These are phyloP conservation scores for Aspergillus fijiensis DNA, from an alignment of 2,329 filamentous ascomycete species.

Conservation along the genomic window DNA sequence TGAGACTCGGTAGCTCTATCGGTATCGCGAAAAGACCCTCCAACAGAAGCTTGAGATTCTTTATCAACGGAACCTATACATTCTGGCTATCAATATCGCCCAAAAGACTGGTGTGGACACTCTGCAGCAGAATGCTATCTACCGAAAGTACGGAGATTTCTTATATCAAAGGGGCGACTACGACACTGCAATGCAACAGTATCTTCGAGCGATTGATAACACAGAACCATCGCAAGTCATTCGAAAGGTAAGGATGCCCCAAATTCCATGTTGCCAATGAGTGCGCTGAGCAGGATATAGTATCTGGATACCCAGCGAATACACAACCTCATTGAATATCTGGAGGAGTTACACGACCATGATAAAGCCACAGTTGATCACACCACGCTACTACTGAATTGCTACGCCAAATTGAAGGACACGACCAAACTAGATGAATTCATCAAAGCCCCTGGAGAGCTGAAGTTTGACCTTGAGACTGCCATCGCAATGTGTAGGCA, in stretches of 20 bases:
- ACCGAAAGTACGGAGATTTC: constrained; percentile 89
- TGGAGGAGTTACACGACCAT: constrained; percentile 94
- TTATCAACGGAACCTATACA: constrained; percentile 90
- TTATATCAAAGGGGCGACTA: constrained; percentile 94
- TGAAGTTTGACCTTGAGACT: constrained; percentile 96
- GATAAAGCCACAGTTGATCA: constrained; percentile 92
- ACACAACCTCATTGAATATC: constrained; percentile 93
- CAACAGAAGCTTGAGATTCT: constrained; percentile 90
- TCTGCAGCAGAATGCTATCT: constrained; percentile 85
- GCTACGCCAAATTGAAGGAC: constrained; percentile 96
- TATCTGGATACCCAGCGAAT: constrained; percentile 97
- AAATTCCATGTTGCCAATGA: background rate
- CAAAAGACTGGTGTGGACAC: constrained; percentile 80
- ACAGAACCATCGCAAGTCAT: constrained; percentile 97
- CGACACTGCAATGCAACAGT: constrained; percentile 98
- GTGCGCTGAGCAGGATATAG: constrained; percentile 42
- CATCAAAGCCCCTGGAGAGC: constrained; percentile 83
- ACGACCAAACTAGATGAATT: constrained; percentile 94
- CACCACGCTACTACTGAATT: constrained; percentile 90
- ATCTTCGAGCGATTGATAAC: constrained; percentile 91
- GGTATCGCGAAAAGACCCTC: constrained; percentile 86
- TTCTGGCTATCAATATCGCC: constrained; percentile 86
- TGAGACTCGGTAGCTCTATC: constrained; percentile 62
- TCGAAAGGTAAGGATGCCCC: constrained; percentile 62
- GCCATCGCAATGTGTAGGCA: constrained; percentile 97